A percentile compares a stretch with the other conserved stretches of the same genome.
Conservation (phyloP, 2,329 filamentous ascomycete species). For the Grosmannia huntii region DNA sequence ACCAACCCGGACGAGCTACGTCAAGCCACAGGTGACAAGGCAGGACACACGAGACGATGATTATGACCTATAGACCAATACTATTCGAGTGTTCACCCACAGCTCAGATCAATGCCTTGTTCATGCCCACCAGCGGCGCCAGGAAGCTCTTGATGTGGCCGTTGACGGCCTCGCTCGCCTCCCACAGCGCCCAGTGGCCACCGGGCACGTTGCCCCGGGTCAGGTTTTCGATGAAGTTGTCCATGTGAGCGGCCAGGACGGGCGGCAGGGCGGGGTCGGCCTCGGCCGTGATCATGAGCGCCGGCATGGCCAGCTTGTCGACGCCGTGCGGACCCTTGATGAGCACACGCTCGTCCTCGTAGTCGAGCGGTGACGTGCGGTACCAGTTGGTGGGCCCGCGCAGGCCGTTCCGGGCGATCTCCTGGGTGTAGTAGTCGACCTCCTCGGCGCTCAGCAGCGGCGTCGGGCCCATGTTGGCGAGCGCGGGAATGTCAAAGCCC, state of each 20-base stretch:
- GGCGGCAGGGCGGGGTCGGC: constrained; percentile 62
- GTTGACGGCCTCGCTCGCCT: constrained; percentile 62
- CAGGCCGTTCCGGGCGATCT: constrained; percentile 61
- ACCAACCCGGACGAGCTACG: no score
- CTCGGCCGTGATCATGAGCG: constrained; percentile 62
- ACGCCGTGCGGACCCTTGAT: constrained; percentile 34
- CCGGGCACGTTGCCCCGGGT: constrained; percentile 53
- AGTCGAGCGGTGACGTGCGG: constrained; percentile 59
- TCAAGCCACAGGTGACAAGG: no score
- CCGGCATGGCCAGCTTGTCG: constrained; percentile 44
- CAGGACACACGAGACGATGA: no score
- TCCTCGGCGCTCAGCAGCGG: constrained; percentile 54
- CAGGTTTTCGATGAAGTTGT: constrained; percentile 49
- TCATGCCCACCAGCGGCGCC: constrained; percentile 29
- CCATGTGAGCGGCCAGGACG: constrained; percentile 60
- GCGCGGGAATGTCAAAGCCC: constrained; percentile 51
- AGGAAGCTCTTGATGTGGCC: constrained; percentile 55
- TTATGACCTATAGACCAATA: no score
- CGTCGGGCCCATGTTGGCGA: constrained; percentile 43
- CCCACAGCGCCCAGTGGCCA: constrained; percentile 72
- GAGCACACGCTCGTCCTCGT: constrained; percentile 56
- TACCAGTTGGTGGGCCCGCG: constrained; percentile 85
- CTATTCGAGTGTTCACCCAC: background rate
- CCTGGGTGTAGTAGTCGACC: constrained; percentile 61
- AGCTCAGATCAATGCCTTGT: constrained; percentile 24